Evolutionary conservation across 2,329 filamentous ascomycete genomes (phyloP), one percentile per base, ranked within the genome.

Genomic region (Claviceps sp.): DNA sequence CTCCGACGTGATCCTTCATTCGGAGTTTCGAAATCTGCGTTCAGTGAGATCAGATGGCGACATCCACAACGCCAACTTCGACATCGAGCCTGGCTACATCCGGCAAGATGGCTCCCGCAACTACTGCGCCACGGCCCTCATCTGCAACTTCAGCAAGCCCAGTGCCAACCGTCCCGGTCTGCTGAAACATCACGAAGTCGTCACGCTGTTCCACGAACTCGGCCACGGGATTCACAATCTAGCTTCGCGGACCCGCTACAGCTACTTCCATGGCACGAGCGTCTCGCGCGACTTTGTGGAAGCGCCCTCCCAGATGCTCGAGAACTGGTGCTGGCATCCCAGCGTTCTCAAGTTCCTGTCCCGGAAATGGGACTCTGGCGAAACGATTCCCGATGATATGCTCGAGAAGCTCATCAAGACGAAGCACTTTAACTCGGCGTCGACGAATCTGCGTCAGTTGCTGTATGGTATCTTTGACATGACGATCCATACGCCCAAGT

Each of bases 141-240:
- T 91, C 11, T 91, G 87, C 76, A 91, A 91, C 70, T 91, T 91
- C 66, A 86, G 82, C 63, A 90, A 90, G 68, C 84, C 87, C 2
- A 86, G 84, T 1, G 71, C 79, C 9, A 85, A 78, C 63, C 89
- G 89, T 67, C 87, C 87, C 4, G 86, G 81, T 22, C 74, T 91
- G 3, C 76, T 93, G 43, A 89, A 90, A 74, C 87, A 91, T 62
- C 82, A 87, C 51, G 86, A 91, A 66, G 85, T 90, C 2, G 82
- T 89, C 11, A 90, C 87, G 0, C 76, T 91, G 9, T 91, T 93
- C 77, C 85, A 93, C 62, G 83, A 87, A 64, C 72, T 86, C 1
- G 82, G 82, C 34, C 82, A 86, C 61, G 84, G 81, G 26, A 86
- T 86, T 52, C 83, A 86, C 60, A 81, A 86, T 60, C 69, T 87